Conservation (phyloP, 805 yeast genomes). For the Starmerella bombicola region DNA sequence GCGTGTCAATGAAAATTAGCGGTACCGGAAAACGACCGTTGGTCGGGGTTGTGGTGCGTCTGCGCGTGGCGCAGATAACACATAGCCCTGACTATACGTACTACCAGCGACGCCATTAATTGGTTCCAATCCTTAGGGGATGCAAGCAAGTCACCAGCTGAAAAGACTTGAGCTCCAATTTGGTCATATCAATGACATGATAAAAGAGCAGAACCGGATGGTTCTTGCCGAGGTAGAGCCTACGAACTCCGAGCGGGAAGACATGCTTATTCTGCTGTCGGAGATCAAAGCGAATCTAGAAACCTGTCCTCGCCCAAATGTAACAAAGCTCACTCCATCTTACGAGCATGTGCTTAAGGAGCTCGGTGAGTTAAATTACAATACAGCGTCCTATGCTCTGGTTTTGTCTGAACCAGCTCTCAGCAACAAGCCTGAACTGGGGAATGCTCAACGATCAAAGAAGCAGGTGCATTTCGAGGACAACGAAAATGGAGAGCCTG, state of each 20-base stretch:
- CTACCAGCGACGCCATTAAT: too few relatives aligned
- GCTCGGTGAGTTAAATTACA: slow-evolving; percentile 12
- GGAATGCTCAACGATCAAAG: background rate
- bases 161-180: slow-evolving; percentile 20
- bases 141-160: background rate
- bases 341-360: background rate
- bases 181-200: slow-evolving; percentile 20
- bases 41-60: too few relatives aligned
- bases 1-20: too few relatives aligned
- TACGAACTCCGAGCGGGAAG: slow-evolving; percentile 20
- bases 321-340: background rate
- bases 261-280: slow-evolving; percentile 12
- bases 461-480: slow-evolving; percentile 11
- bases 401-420: background rate
- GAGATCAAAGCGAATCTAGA: slow-evolving; percentile 4
- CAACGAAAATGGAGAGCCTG: background rate
- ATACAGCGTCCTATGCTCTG: slow-evolving; percentile 2
- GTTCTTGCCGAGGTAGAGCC: slow-evolving; percentile 23
- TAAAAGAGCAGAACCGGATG: slow-evolving; percentile 22
- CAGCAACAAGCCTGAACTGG: background rate
- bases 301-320: background rate
- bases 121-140: too few relatives aligned
- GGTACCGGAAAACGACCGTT: too few relatives aligned
- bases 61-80: too few relatives aligned
- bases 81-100: too few relatives aligned